Base-by-base conservation (phyloP, 495 filamentous ascomycete species). In the Parathielavia appendiculata region DNA sequence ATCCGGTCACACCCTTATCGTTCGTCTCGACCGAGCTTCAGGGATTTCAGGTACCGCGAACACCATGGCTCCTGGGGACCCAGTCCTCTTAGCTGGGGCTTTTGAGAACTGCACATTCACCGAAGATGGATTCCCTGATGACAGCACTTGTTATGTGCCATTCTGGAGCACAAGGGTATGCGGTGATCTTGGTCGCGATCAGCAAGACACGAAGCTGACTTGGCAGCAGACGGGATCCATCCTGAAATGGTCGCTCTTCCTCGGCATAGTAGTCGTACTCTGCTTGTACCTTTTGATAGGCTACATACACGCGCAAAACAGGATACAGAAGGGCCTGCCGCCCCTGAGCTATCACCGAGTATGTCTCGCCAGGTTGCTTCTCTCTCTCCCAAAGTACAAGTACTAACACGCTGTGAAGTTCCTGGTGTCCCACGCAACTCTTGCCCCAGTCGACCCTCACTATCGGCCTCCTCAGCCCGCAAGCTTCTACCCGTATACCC, bases 261-360 rank as follows among this genome's bases (percentile, higher is more conserved):
- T 86, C 57, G 78, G 72, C 48, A 52, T 79, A 49, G 68, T 83
- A 23, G 44, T 79, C 34, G 38, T 85, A 40, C 65, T 85, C 56
- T 60, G 79, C 61, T 66, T 82, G 30, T 75, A 81, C 57, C 73
- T 84, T 63, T 64, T 88, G 34, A 66, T 83, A 36, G 83, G 83
- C 62, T 81, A 81, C 60, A 77, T 83, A 60, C 88, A 91, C 68
- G 88, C 87, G 40, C 79, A 82, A 71, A 72, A 74, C 45, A 79
- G 89, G 46, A 73, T 91, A 51, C 75, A 72, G 43, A 81, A 78
- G 61, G 86, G 86, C 16, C 66, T 80, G 43, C 71, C 75, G 12
- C 86, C 87, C 8, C 70, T 90, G 44, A 65, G 59, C 34, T 91
- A 90, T 69, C 87, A 92, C 68, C 74, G 82, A 63, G 87, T 90